These are phyloP conservation scores for Heterobasidion parviporum DNA, from an alignment of 1,284 basidiomycete genomes.

Conservation along the genomic window DNA sequence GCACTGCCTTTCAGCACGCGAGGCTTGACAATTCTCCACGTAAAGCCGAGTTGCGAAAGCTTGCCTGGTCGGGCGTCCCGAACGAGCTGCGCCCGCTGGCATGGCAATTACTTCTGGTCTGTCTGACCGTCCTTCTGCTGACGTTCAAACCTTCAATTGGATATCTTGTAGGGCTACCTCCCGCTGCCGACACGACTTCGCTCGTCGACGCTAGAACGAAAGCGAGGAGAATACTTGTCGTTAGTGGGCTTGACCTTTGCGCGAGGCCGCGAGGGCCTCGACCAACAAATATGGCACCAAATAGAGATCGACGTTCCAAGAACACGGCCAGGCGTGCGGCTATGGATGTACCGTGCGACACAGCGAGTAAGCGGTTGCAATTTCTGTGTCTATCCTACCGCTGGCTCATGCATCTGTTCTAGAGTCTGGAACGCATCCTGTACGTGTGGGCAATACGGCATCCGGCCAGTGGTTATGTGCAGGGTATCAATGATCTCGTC, in stretches of 20 bases:
- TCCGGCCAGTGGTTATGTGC: conserved; percentile 93
- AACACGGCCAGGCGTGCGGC: conserved; percentile 81
- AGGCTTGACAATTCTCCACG: not conserved
- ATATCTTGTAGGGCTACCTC: conserved; percentile 72
- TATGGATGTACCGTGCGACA: conserved; percentile 86
- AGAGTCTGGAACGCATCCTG: conserved; percentile 88
- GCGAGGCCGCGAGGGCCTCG: conserved; percentile 72
- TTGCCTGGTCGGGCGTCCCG: conserved; percentile 97
- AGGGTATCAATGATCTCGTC: conserved; percentile 95
- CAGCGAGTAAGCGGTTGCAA: conserved; percentile 59
- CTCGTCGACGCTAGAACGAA: conserved; percentile 71
- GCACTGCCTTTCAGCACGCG: not conserved
- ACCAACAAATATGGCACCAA: conserved; percentile 97
- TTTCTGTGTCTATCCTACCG: conserved; percentile 5
- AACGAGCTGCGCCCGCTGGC: conserved; percentile 82
- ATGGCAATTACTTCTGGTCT: conserved; percentile 90
- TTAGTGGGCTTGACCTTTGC: conserved; percentile 91
- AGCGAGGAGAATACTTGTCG: conserved; percentile 87
- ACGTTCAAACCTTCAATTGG: not conserved
- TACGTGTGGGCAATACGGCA: conserved; percentile 98
- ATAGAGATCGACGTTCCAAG: conserved; percentile 96
- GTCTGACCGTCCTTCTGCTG: conserved; percentile 19
- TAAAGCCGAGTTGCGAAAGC: conserved; percentile 73
- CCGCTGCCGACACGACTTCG: conserved; percentile 82
- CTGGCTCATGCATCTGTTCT: conserved; percentile 2